Evolutionary conservation across 2,329 filamentous ascomycete species (phyloP), one percentile per base, ranked within the genome.

Genomic region (Colletotrichum euphorbiae): DNA sequence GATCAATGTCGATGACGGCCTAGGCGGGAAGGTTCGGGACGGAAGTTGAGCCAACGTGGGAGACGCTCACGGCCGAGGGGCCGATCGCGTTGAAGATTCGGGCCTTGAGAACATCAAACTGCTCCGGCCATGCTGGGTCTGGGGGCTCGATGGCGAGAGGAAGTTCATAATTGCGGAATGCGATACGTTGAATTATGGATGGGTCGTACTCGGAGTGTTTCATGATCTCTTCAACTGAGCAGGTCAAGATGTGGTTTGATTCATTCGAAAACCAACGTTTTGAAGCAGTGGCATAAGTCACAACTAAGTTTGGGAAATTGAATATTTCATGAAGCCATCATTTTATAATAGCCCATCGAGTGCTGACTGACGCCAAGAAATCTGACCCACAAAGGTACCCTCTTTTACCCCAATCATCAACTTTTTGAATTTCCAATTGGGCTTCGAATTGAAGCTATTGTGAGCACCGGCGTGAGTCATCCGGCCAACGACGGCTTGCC

Each of bases 1-100:
- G 74, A 71, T 87, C 85, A 31, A 87, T 78, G 72, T 87, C 85
- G 52, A 87, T 83, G 52, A 86, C 75, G 33, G 79, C 77, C 75
- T 87, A 87, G 51, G 85, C 85, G 0, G 82, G 77, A 3, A 87
- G 78, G 7, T 74, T 76, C 0, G 83, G 82, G 6, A 87, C 77
- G 57, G 82, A 83, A 31, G 85, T 87, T 12, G 83, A 86, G 28
- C 85, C 85, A 36, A 82, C 77, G 71, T 87, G 85, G 17, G 76
- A 71, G 58, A 87, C 75, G 21, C 74, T 72, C n/a, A 77, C 69
- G 40, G 74, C 71, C 4, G 79, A 70, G 19, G 72, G 48, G n/a
- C 77, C 78, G 4, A 83, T 74, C 1, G 79, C 80, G 1, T 71
- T 68, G 15, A 71, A 46, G 54, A 84, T 81, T 54, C 76, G 76